Conservation (phyloP, 192 early-diverging fungal genomes). For the Chytriomyces sp. region DNA sequence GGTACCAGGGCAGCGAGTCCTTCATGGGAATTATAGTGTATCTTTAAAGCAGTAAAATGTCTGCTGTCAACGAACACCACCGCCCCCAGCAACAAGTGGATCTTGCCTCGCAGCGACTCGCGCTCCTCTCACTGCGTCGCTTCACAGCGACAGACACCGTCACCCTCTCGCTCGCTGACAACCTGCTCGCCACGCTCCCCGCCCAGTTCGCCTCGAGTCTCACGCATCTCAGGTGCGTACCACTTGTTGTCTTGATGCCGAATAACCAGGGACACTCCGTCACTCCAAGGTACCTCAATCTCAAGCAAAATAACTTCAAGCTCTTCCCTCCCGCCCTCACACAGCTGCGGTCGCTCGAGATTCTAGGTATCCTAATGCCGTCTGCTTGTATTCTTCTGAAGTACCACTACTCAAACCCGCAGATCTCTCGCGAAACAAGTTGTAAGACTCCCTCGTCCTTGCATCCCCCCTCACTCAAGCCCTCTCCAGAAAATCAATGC, state of each 20-base stretch:
- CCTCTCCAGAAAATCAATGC: not conserved
- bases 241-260: not conserved
- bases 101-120: too few relatives aligned
- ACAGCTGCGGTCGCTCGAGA: not conserved
- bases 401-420: not conserved
- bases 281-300: not conserved
- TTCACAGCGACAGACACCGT: too few relatives aligned
- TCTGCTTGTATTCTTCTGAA: not conserved
- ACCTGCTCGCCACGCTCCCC: not conserved
- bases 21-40: too few relatives aligned
- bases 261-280: not conserved
- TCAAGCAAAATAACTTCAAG: not conserved
- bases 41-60: too few relatives aligned
- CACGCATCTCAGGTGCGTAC: conserved; percentile 1
- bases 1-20: too few relatives aligned
- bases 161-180: conserved; percentile 3
- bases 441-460: conserved; percentile 1
- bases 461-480: not conserved
- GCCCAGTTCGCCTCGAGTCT: not conserved
- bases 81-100: too few relatives aligned
- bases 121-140: too few relatives aligned
- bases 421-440: conserved; percentile 10
- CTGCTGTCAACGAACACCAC: too few relatives aligned
- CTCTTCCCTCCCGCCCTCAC: not conserved
- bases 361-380: conserved; percentile 4